Conservation (phyloP, 2,329 filamentous ascomycete genomes). For the Fusarium neocosmosporiellum region DNA sequence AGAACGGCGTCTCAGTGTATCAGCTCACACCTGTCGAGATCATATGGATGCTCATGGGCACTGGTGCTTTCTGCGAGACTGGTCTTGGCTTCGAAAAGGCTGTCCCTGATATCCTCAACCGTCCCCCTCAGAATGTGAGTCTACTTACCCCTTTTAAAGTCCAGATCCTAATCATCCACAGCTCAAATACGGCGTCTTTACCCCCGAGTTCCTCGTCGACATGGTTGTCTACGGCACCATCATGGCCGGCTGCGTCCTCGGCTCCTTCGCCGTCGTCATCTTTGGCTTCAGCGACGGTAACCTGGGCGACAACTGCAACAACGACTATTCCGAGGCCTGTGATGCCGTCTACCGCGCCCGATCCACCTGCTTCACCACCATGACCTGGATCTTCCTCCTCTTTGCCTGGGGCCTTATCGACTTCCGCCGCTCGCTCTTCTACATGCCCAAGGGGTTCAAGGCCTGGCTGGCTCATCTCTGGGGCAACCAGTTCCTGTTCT, state of each 20-base stretch:
- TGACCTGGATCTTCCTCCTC: conserved; percentile 78
- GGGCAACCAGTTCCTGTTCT: conserved; percentile 65
- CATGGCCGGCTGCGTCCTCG: conserved; percentile 69
- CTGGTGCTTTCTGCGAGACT: conserved; percentile 76
- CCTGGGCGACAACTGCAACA: conserved; percentile 69
- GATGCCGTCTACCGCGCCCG: conserved; percentile 72
- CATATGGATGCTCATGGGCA: conserved; percentile 81
- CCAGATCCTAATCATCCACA: conserved; percentile 4
- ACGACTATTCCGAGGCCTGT: conserved; percentile 60
- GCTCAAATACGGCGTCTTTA: conserved; percentile 68
- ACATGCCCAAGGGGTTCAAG: conserved; percentile 60
- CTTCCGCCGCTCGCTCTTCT: conserved; percentile 73
- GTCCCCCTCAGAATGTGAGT: conserved; percentile 61
- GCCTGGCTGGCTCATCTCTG: conserved; percentile 68
- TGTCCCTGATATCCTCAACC: conserved; percentile 72
- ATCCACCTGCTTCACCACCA: conserved; percentile 72
- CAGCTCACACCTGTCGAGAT: conserved; percentile 77
- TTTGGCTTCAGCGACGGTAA: conserved; percentile 57
- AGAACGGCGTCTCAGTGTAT: conserved; percentile 73
- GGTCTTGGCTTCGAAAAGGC: conserved; percentile 77
- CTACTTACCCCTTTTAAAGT: no score
- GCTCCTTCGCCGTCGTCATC: conserved; percentile 69
- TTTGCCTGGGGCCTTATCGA: conserved; percentile 77
- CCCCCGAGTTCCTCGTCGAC: conserved; percentile 70
- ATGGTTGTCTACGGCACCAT: conserved; percentile 72